Evolutionary conservation across 805 yeast genomes (phyloP), one percentile per base, ranked within the genome.

Genomic region (Candida glaebosa): DNA sequence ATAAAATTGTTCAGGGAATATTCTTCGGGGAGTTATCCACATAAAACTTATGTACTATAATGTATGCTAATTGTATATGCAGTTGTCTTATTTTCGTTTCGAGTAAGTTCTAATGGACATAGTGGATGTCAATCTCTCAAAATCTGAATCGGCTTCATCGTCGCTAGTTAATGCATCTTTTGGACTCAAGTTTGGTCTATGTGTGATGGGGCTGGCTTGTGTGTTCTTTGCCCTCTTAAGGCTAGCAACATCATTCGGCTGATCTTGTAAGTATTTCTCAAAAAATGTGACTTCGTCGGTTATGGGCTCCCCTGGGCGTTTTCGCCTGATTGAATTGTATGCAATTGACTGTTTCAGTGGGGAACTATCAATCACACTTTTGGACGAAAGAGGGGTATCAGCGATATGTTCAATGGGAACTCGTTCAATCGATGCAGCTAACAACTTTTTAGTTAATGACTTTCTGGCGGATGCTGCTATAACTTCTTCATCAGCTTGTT

Each of bases 1-100:
- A 63, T 45, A 73, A 66, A 33, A 67, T 85, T 10, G 72, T 73
- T 20, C 69, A 77, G 45, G 89, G 89, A 4, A 74, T 87, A 8
- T 85, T 84, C 57, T 82, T 85, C 56, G 95, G 91, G 6, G 90
- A 83, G 51, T 35, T 60, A 4, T 49, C 48, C 42, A 49, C 53
- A 34, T 60, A 48, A 10, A 44, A 14, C 32, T 15, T 18, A 30
- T 41, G 43, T 43, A 37, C 20, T 43, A 34, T 43, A 26, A 28
- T 31, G 34, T 19, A 37, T 26, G 31, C 32, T 30, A 14, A 26
- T 14, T 26, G 35, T 37, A 37, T 31, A 39, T 39, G 40, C 37
- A 35, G 12, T 16, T 37, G 20, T 18, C 4, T 19, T 35, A 22
- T 20, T 37, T 40, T n/a, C 33, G 38, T 32, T 36, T 40, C 4